Evolutionary conservation across 345 rosid species (phyloP), one percentile per base, ranked within the genome.

Genomic region (Euphorbia tirucalli): DNA sequence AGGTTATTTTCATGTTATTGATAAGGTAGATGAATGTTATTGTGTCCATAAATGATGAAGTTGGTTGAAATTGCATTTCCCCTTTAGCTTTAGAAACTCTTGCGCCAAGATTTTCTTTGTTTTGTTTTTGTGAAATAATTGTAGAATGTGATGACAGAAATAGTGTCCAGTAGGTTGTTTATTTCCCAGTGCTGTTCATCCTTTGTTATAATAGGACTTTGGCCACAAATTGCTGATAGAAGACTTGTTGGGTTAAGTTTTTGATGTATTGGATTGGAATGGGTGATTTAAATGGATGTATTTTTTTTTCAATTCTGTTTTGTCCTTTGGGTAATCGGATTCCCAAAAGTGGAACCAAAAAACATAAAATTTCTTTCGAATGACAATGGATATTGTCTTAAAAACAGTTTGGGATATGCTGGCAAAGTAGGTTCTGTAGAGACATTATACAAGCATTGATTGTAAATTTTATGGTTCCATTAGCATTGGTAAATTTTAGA

Each of bases 1-100:
- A 61, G 39, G 31, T 49, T 49, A 22, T 61, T 61, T 62, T 71
- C 28, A 41, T 54, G 55, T 72, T 35, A 39, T 61, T 72, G 27
- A 54, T 21, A 63, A n/a, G 37, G 28, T 54, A 24, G 55, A 15
- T 63, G 30, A 54, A 64, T 48, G 61, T 49, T 39, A 22, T 66
- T 49, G 27, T 32, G 21, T 15, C 28, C 19, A 5, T 69, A 18
- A 58, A 6, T 27, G 19, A 25, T 19, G 57, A 50, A 30, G 32
- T 13, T 21, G 27, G 24, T 14, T 35, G 59, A 49, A 55, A 60
- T 60, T 48, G 44, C 7, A 3, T 56, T 43, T 4, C 46, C 22
- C 46, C 11, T 58, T 49, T 48, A 16, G n/a, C 11, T 41, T 41
- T 41, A 41, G 1, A 41, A 41, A 41, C 46, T 41, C 11, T 41